phyloP scores from a whole-genome alignment of 2,329 filamentous ascomycete species.

The Colletotrichum caudatum region DNA sequence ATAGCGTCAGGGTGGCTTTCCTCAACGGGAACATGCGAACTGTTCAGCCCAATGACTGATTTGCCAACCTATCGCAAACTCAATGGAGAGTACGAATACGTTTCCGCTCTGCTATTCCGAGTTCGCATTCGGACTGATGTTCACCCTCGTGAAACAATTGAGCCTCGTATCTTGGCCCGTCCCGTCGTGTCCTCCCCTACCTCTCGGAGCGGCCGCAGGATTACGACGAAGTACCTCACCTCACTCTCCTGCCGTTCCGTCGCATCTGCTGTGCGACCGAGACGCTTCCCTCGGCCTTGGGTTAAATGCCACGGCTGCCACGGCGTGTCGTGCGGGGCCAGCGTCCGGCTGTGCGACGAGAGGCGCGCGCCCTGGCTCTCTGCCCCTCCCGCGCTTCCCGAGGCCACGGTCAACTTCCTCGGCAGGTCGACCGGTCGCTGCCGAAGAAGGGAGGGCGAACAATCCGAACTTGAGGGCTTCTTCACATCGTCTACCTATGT shows the following conservation, averaged over 20 bases:
- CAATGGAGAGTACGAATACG: neutral
- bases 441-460: neutral
- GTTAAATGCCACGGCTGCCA: neutral
- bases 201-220: neutral
- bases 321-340: neutral
- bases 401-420: neutral
- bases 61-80: neutral
- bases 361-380: neutral
- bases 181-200: too few species aligned
- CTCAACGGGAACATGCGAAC: neutral
- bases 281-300: slow-evolving; percentile 3
- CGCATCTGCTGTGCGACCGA: neutral
- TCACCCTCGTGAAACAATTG: neutral
- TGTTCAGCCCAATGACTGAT: neutral
- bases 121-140: neutral
- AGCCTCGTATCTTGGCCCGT: neutral
- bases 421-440: neutral
- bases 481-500: neutral
- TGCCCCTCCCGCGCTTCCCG: neutral
- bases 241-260: neutral
- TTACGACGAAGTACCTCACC: neutral
- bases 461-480: neutral
- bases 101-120: neutral
- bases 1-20: neutral
- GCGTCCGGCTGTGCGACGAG: neutral